Percentiles rank a stretch among this genome's conserved stretches.
These are phyloP conservation scores for Aspergillus luchuensis DNA, from an alignment of 2,329 filamentous ascomycete species.

Conservation along the genomic window DNA sequence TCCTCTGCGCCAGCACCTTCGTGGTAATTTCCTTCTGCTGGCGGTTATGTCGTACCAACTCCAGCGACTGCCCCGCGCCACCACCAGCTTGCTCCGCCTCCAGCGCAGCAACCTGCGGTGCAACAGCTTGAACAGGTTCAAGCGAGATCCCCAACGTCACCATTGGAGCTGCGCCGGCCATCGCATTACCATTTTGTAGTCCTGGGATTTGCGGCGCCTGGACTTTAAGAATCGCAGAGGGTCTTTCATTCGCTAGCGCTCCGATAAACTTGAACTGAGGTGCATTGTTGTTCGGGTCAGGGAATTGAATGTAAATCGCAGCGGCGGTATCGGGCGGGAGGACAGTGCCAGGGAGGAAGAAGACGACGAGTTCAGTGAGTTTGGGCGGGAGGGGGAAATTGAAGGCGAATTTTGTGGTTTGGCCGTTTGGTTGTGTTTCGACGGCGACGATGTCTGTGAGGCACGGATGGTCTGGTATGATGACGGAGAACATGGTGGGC, in stretches of 20 bases:
- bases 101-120: constrained; percentile 66
- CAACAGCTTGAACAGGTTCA: constrained; percentile 73
- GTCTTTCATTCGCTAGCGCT: constrained; percentile 85
- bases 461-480: constrained; percentile 62
- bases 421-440: constrained; percentile 55
- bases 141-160: constrained; percentile 80
- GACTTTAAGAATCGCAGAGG: constrained; percentile 87
- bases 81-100: constrained; percentile 30
- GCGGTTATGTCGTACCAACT: constrained; percentile 31
- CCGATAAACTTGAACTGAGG: constrained; percentile 77
- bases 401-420: constrained; percentile 65
- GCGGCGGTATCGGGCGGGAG: constrained; percentile 78
- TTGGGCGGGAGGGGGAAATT: constrained; percentile 63
- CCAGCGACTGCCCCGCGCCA: constrained; percentile 25
- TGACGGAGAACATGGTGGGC: constrained; percentile 60
- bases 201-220: constrained; percentile 38
- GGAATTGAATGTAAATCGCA: constrained; percentile 84
- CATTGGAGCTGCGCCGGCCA: constrained; percentile 55
- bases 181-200: constrained; percentile 43
- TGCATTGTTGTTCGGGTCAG: constrained; percentile 46
- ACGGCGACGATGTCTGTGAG: constrained; percentile 57
- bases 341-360: constrained; percentile 75
- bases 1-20: constrained; percentile 80
- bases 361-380: constrained; percentile 79
- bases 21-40: constrained; percentile 59